Evolutionary conservation across 2,329 filamentous ascomycete species (phyloP), one percentile per base, ranked within the genome.

Genomic region (Chaetoscypha palmicola): DNA sequence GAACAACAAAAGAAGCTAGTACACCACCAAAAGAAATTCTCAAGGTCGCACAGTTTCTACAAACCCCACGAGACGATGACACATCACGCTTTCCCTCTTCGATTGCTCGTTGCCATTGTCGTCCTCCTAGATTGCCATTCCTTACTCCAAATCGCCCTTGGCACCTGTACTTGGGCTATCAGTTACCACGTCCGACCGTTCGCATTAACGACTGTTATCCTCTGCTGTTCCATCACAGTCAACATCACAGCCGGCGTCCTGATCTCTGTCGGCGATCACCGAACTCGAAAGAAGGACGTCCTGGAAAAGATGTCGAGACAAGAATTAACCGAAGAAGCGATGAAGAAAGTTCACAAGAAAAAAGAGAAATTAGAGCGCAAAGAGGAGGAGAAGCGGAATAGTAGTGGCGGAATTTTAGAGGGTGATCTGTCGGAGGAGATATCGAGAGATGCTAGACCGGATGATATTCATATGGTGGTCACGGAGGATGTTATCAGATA

Each of bases 11-110:
- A 73, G 47, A 77, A 74, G 38, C 72, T 94, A 8, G 72, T 81
- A 39, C 81, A 92, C 59, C 87, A 94, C 58, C 83, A 90, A 58
- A 74, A 71, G 53, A 91, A 90, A 58, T 84, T 92, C 58, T 74
- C 83, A 58, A 87, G 83, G 54, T 88, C 83, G 0, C 87, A 94
- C 62, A 89, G 84, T 4, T 94, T 91, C 64, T 94, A 94, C 70
- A 90, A 90, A 57, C 86, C 87, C 0, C 83, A 94, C 62, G 87
- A 94, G 64, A 94, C 87, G 0, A 71, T 78, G 24, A 94, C 87
- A 0, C 87, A 94, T 60, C 73, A 79, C 59, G 83, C 87, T 0
- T 94, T 94, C 49, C 86, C 87, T 0, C 68, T 90, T 1, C 73
- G 75, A 23, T 70, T 88, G 4, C 77, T 94, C 23, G 73, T 92